These are phyloP conservation scores for Nowakowskiella sp. DNA, from an alignment of 192 early-diverging fungal genomes.

Conservation along the genomic window DNA sequence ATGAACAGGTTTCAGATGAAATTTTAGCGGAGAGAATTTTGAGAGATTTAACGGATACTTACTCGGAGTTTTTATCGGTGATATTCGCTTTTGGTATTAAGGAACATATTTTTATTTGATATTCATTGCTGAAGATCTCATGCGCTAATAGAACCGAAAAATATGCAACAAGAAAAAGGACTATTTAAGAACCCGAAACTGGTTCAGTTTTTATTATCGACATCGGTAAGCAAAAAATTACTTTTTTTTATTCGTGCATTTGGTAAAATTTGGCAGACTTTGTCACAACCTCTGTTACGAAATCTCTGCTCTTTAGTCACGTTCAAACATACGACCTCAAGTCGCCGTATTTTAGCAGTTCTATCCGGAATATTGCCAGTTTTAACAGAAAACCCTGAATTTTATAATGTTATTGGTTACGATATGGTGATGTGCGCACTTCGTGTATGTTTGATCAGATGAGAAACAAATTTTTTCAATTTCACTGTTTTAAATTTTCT, in stretches of 20 bases:
- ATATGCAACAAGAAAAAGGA: slow-evolving; percentile 4
- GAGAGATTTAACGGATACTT: slow-evolving; percentile 25
- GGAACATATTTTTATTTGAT: background rate
- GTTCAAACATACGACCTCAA: slow-evolving; percentile 10
- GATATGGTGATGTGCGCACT: slow-evolving; percentile 14
- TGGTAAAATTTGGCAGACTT: background rate
- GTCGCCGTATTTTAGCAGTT: background rate
- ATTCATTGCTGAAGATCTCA: background rate
- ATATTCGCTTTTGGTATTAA: slow-evolving; percentile 11
- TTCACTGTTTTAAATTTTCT: too few relatives aligned
- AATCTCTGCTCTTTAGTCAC: slow-evolving; percentile 11
- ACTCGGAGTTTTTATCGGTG: slow-evolving; percentile 14
- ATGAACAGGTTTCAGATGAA: slow-evolving; percentile 22
- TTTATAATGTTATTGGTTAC: slow-evolving; percentile 13
- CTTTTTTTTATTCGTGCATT: background rate
- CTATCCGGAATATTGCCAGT: slow-evolving; percentile 8
- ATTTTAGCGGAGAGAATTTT: slow-evolving; percentile 23
- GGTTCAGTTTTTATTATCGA: slow-evolving; percentile 16
- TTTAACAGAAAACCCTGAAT: background rate
- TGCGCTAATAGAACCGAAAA: background rate
- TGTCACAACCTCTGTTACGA: slow-evolving; percentile 4
- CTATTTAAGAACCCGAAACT: slow-evolving; percentile 14
- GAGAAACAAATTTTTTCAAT: too few relatives aligned
- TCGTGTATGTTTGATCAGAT: slow-evolving; percentile 10
- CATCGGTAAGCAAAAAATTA: slow-evolving; percentile 13